Evolutionary conservation across 768 basidiomycete species (phyloP), one percentile per base, ranked within the genome.

Genomic region (Termitomyces sp.): DNA sequence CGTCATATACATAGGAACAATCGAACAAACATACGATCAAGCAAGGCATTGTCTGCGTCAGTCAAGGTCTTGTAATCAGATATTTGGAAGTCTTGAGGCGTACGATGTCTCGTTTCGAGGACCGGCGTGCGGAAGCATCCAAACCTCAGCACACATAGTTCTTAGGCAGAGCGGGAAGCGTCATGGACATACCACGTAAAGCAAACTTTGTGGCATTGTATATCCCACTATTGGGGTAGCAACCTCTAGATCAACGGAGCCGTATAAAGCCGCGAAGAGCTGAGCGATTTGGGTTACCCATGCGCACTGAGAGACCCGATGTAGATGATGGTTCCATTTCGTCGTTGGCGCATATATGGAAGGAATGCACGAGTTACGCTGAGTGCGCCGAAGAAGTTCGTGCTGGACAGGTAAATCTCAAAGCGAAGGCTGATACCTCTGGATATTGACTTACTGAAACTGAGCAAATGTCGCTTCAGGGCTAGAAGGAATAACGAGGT

Each of bases 281-380:
- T n/a, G n/a, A n/a, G n/a, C n/a, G n/a, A n/a, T n/a, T n/a, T n/a
- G n/a, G 32, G 62, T 45, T 52, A 73, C 73, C 53, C 60, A 78
- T 78, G 73, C 31, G 68, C 71, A 2, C 61, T 64, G 15, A 73
- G 12, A 10, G 79, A 81, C 0, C 77, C 76, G 2, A 77, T 58
- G 65, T 70, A 77, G 10, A 78, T 61, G 12, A 81, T 60, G 1
- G 73, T 77, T 1, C 79, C 78, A 0, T 67, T 61, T 57, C 68
- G 70, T 22, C 70, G 66, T 48, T 68, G 67, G 16, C 79, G 67
- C 74, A 80, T 73, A 60, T 75, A 74, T 0, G 79, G 78, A 3
- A 81, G 67, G 62, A 79, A 73, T 0, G 78, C 77, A 18, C 75
- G 64, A 9, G 69, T 61, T 13, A 78, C 71, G 57, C 76, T 75